Percentiles rank a stretch among this genome's conserved stretches.
Conservation (phyloP, 129 eudicot species). For the Flaveria trinervia region DNA sequence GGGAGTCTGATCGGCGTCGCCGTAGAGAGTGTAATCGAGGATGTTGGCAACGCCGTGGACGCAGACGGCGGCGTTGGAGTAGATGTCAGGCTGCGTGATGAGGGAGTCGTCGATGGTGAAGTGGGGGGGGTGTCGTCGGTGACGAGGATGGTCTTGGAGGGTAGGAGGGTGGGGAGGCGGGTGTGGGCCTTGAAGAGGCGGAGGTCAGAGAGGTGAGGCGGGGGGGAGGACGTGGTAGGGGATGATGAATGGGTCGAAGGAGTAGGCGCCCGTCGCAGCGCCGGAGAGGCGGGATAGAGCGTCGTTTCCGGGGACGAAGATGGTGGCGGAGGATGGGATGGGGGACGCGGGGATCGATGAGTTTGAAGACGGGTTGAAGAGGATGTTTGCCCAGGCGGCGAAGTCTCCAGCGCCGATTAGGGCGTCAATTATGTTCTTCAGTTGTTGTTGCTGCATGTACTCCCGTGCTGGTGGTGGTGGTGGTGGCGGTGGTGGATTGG, state of each 20-base stretch:
- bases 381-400: slow-evolving; percentile 53
- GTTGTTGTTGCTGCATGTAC: slow-evolving; percentile 41
- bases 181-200: slow-evolving; percentile 39
- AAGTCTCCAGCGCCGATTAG: slow-evolving; percentile 58
- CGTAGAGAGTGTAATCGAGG: slow-evolving; percentile 46
- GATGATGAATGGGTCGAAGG: slow-evolving; percentile 53
- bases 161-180: slow-evolving; percentile 61
- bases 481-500: slow-evolving; percentile 13
- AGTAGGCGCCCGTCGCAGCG: slow-evolving; percentile 30
- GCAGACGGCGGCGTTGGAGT: slow-evolving; percentile 29
- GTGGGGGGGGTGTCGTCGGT: slow-evolving; percentile 45
- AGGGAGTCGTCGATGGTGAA: slow-evolving; percentile 55
- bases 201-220: slow-evolving; percentile 59
- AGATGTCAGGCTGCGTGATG: slow-evolving; percentile 60
- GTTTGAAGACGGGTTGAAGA: slow-evolving; percentile 41
- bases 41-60: slow-evolving; percentile 52
- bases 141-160: slow-evolving; percentile 50
- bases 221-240: slow-evolving; percentile 72
- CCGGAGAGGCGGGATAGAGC: slow-evolving; percentile 44
- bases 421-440: slow-evolving; percentile 60
- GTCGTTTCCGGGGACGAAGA: slow-evolving; percentile 52
- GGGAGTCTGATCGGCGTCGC: slow-evolving; percentile 24
- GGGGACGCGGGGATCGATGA: slow-evolving; percentile 35
- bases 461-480: not conserved
- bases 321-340: slow-evolving; percentile 49